Percentiles rank a stretch among this genome's conserved stretches.
phyloP scores from a whole-genome alignment of 1,284 basidiomycete species.

The Trichosporon inkin region DNA sequence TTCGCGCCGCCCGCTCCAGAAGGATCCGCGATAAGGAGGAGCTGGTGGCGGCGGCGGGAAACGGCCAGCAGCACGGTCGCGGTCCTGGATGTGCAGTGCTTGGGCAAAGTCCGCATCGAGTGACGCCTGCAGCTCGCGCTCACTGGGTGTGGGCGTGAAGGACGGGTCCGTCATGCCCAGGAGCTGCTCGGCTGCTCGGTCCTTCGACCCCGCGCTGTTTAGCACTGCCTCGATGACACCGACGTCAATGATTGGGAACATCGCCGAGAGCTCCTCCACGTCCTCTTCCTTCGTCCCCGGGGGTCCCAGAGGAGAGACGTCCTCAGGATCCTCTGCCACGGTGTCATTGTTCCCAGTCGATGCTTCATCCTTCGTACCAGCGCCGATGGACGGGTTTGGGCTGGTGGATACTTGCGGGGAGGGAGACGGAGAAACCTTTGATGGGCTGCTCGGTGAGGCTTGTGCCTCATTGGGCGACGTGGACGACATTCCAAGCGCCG shows the following conservation, averaged over 20 bases:
- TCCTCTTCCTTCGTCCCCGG: not conserved
- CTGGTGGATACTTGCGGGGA: too few relatives aligned
- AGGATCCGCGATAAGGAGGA: not conserved
- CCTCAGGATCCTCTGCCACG: too few relatives aligned
- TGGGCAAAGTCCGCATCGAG: constrained; percentile 48
- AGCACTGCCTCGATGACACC: constrained; percentile 47
- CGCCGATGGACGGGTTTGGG: too few relatives aligned
- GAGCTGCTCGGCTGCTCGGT: constrained; percentile 46
- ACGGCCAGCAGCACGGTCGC: constrained; percentile 24
- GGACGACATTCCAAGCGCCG: too few relatives aligned
- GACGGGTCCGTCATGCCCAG: constrained; percentile 48
- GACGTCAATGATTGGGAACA: constrained; percentile 45
- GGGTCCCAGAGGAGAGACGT: too few relatives aligned
- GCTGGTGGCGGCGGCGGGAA: not conserved
- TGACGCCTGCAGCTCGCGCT: constrained; percentile 33
- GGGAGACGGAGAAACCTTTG: too few relatives aligned
- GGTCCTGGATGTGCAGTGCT: constrained; percentile 44
- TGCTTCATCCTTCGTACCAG: too few relatives aligned
- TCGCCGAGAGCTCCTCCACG: constrained; percentile 31
- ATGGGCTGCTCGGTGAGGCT: too few relatives aligned
- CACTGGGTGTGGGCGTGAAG: constrained; percentile 31
- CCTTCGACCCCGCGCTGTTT: constrained; percentile 39
- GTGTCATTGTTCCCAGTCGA: too few relatives aligned
- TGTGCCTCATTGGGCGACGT: too few relatives aligned
- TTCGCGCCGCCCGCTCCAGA: not conserved